Evolutionary conservation across 108 stramenopile species (phyloP).

Genomic region (Parmales sp.): DNA sequence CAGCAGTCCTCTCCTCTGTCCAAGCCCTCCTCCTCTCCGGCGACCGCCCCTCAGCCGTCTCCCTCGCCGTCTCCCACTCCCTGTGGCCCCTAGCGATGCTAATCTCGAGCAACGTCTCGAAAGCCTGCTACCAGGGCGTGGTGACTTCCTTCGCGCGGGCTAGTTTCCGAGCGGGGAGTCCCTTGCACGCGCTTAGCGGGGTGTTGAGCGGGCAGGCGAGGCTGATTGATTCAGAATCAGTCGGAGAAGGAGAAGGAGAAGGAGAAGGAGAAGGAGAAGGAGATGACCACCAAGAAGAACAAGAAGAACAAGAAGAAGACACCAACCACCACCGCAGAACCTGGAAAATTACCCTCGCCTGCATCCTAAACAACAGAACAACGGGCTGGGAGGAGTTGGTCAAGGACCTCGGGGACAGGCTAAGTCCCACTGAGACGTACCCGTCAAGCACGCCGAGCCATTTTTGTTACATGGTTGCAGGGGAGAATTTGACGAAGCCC

Average conservation of each 20-base stretch:
- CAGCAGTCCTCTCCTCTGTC: constrained; percentile 25
- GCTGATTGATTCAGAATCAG: constrained; percentile 12
- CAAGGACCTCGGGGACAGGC: constrained; percentile 59
- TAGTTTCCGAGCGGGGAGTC: constrained; percentile 42
- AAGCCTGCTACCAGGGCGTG: constrained; percentile 43
- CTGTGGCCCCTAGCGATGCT: constrained; percentile 64
- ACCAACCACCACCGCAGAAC: constrained; percentile 29
- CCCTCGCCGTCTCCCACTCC: constrained; percentile 41
- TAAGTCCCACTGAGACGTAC: constrained; percentile 45
- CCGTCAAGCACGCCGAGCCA: constrained; percentile 55
- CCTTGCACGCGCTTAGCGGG: constrained; percentile 54
- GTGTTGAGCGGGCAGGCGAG: constrained; percentile 53
- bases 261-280: constrained; percentile 40
- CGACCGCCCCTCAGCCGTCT: constrained; percentile 52
- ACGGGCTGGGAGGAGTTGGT: constrained; percentile 62
- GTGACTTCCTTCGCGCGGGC: constrained; percentile 48
- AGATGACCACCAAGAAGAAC: too few species aligned
- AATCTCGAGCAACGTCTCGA: constrained; percentile 56
- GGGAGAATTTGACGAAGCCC: constrained; percentile 42
- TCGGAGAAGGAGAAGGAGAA: constrained; percentile 14
- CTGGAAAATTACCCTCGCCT: constrained; percentile 58
- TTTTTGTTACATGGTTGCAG: constrained; percentile 74
- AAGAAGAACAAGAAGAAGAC: too few species aligned
- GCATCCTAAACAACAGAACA: constrained; percentile 63
- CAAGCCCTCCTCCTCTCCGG: constrained; percentile 50